A percentile compares a stretch with the other conserved stretches of the same genome.
Conservation (phyloP, 331 rosid genomes). For the Dryas integrifolia region DNA sequence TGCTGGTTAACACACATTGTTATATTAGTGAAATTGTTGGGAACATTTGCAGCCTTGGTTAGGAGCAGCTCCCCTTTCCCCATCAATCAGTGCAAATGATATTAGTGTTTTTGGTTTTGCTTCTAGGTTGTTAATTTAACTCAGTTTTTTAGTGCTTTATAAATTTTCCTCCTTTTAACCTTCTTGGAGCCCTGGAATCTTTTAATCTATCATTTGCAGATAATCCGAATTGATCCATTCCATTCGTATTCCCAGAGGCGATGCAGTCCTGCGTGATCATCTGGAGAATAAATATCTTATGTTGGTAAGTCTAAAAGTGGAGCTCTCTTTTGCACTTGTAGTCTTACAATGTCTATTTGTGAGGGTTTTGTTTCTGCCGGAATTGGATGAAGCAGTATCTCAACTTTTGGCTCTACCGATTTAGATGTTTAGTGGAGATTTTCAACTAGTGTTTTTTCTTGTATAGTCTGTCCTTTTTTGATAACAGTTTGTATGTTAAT, state of each 20-base stretch:
- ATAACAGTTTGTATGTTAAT: conserved; percentile 1
- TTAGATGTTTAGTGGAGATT: conserved; percentile 5
- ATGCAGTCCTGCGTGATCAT: conserved; percentile 22
- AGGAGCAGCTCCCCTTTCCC: conserved; percentile 24
- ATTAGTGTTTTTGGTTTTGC: conserved; percentile 49
- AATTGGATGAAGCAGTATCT: conserved; percentile 1
- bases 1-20: conserved; percentile 24
- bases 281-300: conserved; percentile 30
- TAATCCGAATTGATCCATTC: conserved; percentile 39
- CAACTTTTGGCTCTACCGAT: not conserved
- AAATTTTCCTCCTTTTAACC: conserved; percentile 16
- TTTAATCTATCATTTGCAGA: conserved; percentile 44
- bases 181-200: conserved; percentile 42
- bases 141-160: conserved; percentile 22
- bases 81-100: conserved; percentile 32
- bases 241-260: conserved; percentile 15
- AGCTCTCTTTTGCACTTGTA: not conserved
- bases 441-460: not conserved
- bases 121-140: conserved; percentile 35
- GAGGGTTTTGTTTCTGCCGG: conserved; percentile 11
- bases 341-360: not conserved
- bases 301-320: conserved; percentile 19
- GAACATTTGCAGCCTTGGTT: conserved; percentile 28
- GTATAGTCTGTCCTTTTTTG: not conserved
- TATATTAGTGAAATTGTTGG: conserved; percentile 33